These are phyloP conservation scores for Picochlorum costavermella DNA, from an alignment of 139 green algal species.

Conservation along the genomic window DNA sequence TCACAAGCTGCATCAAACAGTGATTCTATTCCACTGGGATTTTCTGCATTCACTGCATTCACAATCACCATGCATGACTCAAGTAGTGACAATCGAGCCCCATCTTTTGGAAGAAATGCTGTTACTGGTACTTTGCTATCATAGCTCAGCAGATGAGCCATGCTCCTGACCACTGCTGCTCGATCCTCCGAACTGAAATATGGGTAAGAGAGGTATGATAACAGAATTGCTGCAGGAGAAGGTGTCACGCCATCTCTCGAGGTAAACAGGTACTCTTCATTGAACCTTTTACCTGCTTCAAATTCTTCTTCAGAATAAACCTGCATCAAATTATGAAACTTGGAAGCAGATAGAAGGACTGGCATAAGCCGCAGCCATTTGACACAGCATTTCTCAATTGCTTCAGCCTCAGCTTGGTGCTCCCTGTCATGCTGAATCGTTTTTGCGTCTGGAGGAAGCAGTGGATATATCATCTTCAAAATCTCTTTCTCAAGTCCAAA, in stretches of 20 bases:
- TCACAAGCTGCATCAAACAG: conserved; percentile 29
- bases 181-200: conserved; percentile 19
- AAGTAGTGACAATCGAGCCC: conserved; percentile 12
- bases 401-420: conserved; percentile 13
- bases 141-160: neutral
- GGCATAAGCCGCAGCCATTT: conserved; percentile 38
- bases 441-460: conserved; percentile 21
- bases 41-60: conserved; percentile 7
- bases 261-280: neutral
- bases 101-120: conserved; percentile 6
- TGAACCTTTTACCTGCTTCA: too few species aligned
- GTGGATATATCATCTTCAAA: conserved; percentile 13
- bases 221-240: conserved; percentile 26
- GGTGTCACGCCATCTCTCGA: neutral
- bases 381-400: conserved; percentile 19
- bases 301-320: conserved; percentile 3
- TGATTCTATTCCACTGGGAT: neutral
- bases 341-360: conserved; percentile 6
- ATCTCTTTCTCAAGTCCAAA: conserved; percentile 20
- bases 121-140: conserved; percentile 3
- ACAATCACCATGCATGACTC: conserved; percentile 2
- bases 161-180: conserved; percentile 18
- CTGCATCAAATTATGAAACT: neutral
- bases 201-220: conserved; percentile 31
- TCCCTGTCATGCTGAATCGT: neutral